These are phyloP conservation scores for Phaeosphaeriaceae sp. DNA, from an alignment of 2,329 filamentous ascomycete species.

Conservation along the genomic window DNA sequence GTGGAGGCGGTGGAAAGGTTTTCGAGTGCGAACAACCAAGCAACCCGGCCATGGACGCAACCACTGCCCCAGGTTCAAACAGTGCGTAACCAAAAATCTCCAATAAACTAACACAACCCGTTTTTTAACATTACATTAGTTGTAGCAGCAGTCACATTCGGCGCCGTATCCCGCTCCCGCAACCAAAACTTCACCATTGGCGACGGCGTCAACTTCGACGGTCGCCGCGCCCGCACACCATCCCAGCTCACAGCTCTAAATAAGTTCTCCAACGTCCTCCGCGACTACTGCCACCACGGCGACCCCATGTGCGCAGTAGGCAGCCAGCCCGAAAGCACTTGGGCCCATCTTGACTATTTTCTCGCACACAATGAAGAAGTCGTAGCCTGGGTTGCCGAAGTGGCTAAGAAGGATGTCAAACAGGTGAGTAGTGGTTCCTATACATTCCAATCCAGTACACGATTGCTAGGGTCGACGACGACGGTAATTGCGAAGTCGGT, in stretches of 20 bases:
- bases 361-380: constrained; percentile 31
- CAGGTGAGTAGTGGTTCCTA: constrained; percentile 20
- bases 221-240: constrained; percentile 25
- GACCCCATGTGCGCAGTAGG: constrained; percentile 69
- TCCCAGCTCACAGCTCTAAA: constrained; percentile 24
- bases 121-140: constrained; percentile 19
- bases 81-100: constrained; percentile 13
- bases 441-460: constrained; percentile 7
- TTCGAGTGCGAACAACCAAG: constrained; percentile 31
- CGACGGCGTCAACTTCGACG: constrained; percentile 27
- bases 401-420: constrained; percentile 17
- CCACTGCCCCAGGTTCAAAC: constrained; percentile 24
- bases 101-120: not conserved
- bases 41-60: constrained; percentile 28
- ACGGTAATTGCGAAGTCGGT: constrained; percentile 9
- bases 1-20: constrained; percentile 34
- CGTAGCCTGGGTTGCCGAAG: constrained; percentile 22
- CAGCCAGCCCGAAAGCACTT: constrained; percentile 58
- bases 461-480: not conserved
- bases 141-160: constrained; percentile 33
- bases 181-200: constrained; percentile 34
- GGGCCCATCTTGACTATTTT: constrained; percentile 66
- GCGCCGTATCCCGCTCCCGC: constrained; percentile 29
- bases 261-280: constrained; percentile 51
- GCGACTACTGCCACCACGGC: constrained; percentile 67